Evolutionary conservation across 140 eudicot species (phyloP).

Genomic region (Oenanthe javanica): DNA sequence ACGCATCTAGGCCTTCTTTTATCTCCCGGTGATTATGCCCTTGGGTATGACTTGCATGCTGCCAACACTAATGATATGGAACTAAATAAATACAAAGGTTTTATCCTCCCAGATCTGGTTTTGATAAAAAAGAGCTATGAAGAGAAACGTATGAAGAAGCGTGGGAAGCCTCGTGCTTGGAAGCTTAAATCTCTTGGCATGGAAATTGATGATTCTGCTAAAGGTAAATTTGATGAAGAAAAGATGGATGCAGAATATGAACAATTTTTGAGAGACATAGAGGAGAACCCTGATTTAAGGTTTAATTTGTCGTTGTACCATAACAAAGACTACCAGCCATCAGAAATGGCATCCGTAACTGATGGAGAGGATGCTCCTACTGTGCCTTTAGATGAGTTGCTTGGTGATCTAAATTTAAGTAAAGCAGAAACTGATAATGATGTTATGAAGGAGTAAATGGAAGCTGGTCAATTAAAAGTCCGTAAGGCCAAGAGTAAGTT

Average conservation of each 20-base stretch:
- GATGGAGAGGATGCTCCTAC: slow-evolving; percentile 31
- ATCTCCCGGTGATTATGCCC: slow-evolving; percentile 35
- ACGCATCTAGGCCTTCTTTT: slow-evolving; percentile 35
- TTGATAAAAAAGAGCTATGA: slow-evolving; percentile 29
- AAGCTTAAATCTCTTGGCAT: slow-evolving; percentile 28
- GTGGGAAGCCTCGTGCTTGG: slow-evolving; percentile 30
- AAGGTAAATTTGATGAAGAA: slow-evolving; percentile 19
- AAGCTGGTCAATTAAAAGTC: neutral
- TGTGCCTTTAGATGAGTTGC: slow-evolving; percentile 30
- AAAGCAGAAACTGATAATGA: slow-evolving; percentile 11
- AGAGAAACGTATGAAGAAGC: slow-evolving; percentile 29
- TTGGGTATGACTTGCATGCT: slow-evolving; percentile 28
- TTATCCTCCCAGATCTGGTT: slow-evolving; percentile 20
- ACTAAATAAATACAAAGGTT: slow-evolving; percentile 22
- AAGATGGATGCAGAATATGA: slow-evolving; percentile 26
- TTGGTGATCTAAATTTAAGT: slow-evolving; percentile 22
- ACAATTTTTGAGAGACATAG: slow-evolving; percentile 27
- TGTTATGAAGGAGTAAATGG: slow-evolving; percentile 15
- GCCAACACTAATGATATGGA: slow-evolving; percentile 22
- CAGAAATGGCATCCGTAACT: slow-evolving; percentile 21
- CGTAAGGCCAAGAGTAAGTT: neutral
- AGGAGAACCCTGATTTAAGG: slow-evolving; percentile 33
- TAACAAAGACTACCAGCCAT: slow-evolving; percentile 23
- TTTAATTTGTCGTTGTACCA: slow-evolving; percentile 25
- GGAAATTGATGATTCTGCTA: slow-evolving; percentile 22